Percentiles rank a stretch among this genome's conserved stretches.
Conservation (phyloP, 2,329 filamentous ascomycete genomes). For the Leptosphaerulina australis region DNA sequence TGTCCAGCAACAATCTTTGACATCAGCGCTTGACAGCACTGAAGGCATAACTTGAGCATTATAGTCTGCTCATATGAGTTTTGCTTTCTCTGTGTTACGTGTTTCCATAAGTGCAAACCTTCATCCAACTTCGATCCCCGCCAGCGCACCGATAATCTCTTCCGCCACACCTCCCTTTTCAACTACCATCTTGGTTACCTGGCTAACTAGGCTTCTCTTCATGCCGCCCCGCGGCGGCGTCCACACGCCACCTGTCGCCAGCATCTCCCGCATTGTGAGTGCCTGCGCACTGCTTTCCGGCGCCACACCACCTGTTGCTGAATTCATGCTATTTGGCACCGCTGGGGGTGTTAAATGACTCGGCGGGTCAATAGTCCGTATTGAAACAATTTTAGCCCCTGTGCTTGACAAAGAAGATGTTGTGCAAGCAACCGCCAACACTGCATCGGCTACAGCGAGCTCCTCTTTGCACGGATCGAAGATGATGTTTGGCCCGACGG, state of each 20-base stretch:
- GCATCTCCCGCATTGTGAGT: conserved; percentile 58
- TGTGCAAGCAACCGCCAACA: conserved; percentile 82
- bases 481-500: conserved; percentile 84
- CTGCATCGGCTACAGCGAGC: conserved; percentile 87
- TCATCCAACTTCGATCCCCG: conserved; percentile 66
- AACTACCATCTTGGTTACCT: conserved; percentile 77
- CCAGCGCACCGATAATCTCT: conserved; percentile 82
- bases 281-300: conserved; percentile 49
- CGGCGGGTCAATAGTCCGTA: conserved; percentile 58
- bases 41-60: too few species aligned
- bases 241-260: conserved; percentile 75
- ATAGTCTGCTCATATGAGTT: too few species aligned
- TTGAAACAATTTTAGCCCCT: conserved; percentile 49
- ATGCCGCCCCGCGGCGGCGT: conserved; percentile 82
- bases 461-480: conserved; percentile 94
- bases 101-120: too few species aligned
- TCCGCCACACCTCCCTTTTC: conserved; percentile 80
- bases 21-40: too few species aligned
- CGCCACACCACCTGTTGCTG: conserved; percentile 51
- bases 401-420: conserved; percentile 29
- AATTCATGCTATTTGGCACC: conserved; percentile 55
- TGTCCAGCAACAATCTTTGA: too few species aligned
- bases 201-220: conserved; percentile 72
- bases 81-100: too few species aligned
- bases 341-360: conserved; percentile 57